phyloP scores from a whole-genome alignment of 148 eudicot species.

The Tetragonia tetragonoides region DNA sequence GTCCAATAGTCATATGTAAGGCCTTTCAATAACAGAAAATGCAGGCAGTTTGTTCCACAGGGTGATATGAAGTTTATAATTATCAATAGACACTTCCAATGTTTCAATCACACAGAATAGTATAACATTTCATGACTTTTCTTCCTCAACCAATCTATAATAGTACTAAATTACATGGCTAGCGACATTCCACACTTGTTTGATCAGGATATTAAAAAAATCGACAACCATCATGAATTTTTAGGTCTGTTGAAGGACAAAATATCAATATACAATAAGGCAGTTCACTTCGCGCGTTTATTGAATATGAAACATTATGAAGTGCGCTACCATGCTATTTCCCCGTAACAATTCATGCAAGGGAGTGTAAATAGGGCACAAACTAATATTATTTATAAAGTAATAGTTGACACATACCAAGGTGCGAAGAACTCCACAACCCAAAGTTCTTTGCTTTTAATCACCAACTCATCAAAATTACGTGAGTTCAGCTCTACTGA shows the following conservation, averaged over 20 bases:
- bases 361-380: not conserved
- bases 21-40: not conserved
- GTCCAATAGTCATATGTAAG: not conserved
- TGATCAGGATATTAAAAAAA: not conserved
- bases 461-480: constrained; percentile 83
- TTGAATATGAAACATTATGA: not conserved
- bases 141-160: not conserved
- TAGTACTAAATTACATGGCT: not conserved
- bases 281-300: not conserved
- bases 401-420: constrained; percentile 48
- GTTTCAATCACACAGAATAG: not conserved
- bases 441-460: constrained; percentile 93
- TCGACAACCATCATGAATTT: not conserved
- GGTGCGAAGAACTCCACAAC: constrained; percentile 98
- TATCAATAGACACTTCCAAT: not conserved
- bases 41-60: not conserved
- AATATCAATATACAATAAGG: not conserved
- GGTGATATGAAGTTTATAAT: not conserved
- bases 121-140: not conserved
- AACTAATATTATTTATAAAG: not conserved
- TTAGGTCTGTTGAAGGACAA: not conserved
- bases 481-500: constrained; percentile 81
- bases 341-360: not conserved
- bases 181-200: not conserved
- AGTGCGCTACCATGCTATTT: not conserved